Conservation (phyloP, 2,329 filamentous ascomycete species). For the Xylaria sp. region DNA sequence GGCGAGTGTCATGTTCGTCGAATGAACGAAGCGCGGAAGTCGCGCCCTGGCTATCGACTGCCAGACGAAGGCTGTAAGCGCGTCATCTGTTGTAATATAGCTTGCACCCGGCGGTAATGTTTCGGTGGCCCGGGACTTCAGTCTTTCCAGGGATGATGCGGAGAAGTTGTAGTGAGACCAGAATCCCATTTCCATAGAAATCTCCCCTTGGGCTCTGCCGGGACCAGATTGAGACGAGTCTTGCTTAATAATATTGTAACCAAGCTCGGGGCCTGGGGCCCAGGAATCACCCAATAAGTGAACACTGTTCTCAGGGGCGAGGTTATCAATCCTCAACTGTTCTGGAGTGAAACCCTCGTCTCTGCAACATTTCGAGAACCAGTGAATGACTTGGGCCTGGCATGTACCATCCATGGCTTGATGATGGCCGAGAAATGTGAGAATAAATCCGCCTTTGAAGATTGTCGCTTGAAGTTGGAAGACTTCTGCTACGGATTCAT, state of each 20-base stretch:
- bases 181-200: neutral
- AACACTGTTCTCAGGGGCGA: constrained; percentile 30
- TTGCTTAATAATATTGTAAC: constrained; percentile 25
- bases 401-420: constrained; percentile 59
- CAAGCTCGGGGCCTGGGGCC: constrained; percentile 17
- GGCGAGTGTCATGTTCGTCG: constrained; percentile 50
- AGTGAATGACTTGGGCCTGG: constrained; percentile 55
- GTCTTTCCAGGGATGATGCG: neutral
- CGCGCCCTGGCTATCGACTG: constrained; percentile 57
- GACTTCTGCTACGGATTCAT: constrained; percentile 42
- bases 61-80: constrained; percentile 64
- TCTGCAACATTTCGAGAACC: constrained; percentile 56
- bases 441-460: constrained; percentile 56
- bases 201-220: constrained; percentile 1
- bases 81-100: constrained; percentile 66
- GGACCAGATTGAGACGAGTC: constrained; percentile 10
- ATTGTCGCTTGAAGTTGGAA: constrained; percentile 58
- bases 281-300: constrained; percentile 17
- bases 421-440: constrained; percentile 58
- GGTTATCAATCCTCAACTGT: constrained; percentile 37
- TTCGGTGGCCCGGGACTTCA: neutral
- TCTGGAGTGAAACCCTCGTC: constrained; percentile 17
- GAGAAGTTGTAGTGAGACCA: constrained; percentile 5
- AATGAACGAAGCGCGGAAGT: constrained; percentile 47
- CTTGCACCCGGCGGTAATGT: neutral